Base-by-base conservation (phyloP, 2,329 filamentous ascomycete genomes). In the Phoma sp. region DNA sequence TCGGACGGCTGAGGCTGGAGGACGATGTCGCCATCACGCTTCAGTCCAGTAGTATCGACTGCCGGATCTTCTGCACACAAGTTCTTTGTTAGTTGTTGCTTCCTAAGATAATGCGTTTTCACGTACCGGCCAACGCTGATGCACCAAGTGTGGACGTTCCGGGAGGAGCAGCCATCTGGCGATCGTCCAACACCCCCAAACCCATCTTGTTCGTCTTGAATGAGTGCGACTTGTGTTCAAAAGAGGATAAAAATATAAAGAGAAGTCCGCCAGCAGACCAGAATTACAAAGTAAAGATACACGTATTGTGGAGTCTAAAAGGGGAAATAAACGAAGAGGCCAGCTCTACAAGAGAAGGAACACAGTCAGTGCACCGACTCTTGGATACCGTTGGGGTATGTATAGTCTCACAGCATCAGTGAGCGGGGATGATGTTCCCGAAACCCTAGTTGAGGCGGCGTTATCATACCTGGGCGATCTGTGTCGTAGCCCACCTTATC, bases 1-100 rank as follows among this genome's bases (percentile, higher is more conserved):
- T 96, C 90, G 55, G 89, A 94, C 2, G 94, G 94, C 69, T 97
- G 94, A 3, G 94, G 94, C 13, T 95, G 89, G 31, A 97, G 84
- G 62, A 97, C 91, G 65, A 94, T 89, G 12, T 83, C 78, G 22
- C 90, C 88, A 49, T 73, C 69, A 41, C 74, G 74, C 65, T 78
- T 78, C 43, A 78, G 55, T 10, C 68, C 41, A 9, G 50, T 65
- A 1, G 49, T 53, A 31, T 70, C 66, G 8, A 57, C 41, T n/a
- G 44, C 46, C 21, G 47, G n/a, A 13, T 69, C 59, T 17, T 61
- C 64, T 65, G 21, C 13, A 24, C 13, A 35, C 3, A 35, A 6
- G 25, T 24, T 4, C 9, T 10, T 17, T 19, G 19, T 43, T 15
- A 38, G 24, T 17, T 15, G 10, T 32, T 35, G 13, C 13, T 24